Evolutionary conservation across 352 stramenopile species (phyloP).

Genomic region (Phytophthora colocasiae): DNA sequence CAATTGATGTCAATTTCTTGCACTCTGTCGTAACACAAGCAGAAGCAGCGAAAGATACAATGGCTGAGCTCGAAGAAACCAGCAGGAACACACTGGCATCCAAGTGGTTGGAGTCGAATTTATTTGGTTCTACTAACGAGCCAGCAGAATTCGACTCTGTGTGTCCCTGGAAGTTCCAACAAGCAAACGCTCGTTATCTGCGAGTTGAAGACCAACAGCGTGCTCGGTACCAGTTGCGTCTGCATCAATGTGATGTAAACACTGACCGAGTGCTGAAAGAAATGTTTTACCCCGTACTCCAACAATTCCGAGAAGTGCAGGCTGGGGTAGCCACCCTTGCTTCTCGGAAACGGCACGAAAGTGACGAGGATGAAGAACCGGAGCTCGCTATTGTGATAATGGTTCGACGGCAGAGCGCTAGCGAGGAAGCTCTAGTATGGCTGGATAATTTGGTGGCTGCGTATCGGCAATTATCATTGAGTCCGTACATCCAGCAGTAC

Average conservation of each 20-base stretch:
- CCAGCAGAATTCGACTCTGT: not conserved
- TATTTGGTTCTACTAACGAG: not conserved
- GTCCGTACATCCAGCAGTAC: constrained; percentile 31
- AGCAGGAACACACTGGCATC: not conserved
- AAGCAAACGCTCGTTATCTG: constrained; percentile 2
- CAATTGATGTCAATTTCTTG: constrained; percentile 7
- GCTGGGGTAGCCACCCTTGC: not conserved
- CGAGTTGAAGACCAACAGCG: constrained; percentile 5
- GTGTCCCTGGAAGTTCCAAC: constrained; percentile 10
- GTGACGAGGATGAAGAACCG: not conserved
- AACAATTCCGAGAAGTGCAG: constrained; percentile 9
- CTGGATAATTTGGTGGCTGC: constrained; percentile 31
- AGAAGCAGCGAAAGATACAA: not conserved
- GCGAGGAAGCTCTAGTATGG: constrained; percentile 19
- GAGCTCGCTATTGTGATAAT: constrained; percentile 18
- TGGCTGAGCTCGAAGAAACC: not conserved
- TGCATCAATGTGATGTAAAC: constrained; percentile 1
- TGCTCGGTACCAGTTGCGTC: not conserved
- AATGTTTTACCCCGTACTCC: not conserved
- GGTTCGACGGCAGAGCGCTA: constrained; percentile 15
- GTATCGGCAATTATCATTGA: constrained; percentile 24
- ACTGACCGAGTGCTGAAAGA: constrained; percentile 2
- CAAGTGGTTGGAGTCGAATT: constrained; percentile 7
- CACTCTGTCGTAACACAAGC: not conserved
- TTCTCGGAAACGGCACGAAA: not conserved